These are phyloP conservation scores for Lasiodiplodia citricola DNA, from an alignment of 2,329 filamentous ascomycete genomes.

Conservation along the genomic window DNA sequence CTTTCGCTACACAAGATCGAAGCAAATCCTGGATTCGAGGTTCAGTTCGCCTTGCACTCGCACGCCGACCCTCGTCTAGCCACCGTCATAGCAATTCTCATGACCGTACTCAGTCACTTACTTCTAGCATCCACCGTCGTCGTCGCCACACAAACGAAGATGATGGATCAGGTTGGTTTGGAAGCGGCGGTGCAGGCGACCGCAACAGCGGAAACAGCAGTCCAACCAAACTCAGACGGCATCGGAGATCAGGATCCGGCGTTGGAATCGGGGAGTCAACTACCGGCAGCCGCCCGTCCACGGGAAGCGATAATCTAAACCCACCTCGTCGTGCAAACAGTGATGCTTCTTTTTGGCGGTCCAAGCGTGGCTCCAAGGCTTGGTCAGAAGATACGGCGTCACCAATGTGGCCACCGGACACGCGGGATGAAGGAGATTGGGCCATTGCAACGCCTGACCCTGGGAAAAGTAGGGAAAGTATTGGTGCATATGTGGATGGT, in stretches of 20 bases:
- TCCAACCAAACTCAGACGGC: conserved; percentile 19
- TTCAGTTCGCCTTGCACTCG: conserved; percentile 43
- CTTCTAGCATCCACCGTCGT: conserved; percentile 8
- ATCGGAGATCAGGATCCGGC: conserved; percentile 16
- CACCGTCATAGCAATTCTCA: conserved; percentile 17
- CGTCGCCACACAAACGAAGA: conserved; percentile 19
- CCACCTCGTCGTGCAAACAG: conserved; percentile 50
- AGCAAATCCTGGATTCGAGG: conserved; percentile 44
- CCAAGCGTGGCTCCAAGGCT: conserved; percentile 50
- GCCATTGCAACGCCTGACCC: conserved; percentile 30
- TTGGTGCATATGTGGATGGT: conserved; percentile 32
- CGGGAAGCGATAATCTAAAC: neutral
- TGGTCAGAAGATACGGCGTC: conserved; percentile 41
- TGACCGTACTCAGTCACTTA: conserved; percentile 21
- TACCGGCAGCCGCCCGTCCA: conserved; percentile 14
- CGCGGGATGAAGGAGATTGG: conserved; percentile 44
- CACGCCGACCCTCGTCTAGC: conserved; percentile 31
- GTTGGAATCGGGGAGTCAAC: neutral
- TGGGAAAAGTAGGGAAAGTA: conserved; percentile 31
- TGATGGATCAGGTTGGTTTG: conserved; percentile 22
- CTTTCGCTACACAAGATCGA: conserved; percentile 33
- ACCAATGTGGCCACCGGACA: conserved; percentile 50
- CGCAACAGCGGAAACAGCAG: conserved; percentile 10
- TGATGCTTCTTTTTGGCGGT: conserved; percentile 49
- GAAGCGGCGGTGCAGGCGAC: conserved; percentile 7